phyloP scores from a whole-genome alignment of 2,329 filamentous ascomycete species.

The Colletotrichum truncatum region DNA sequence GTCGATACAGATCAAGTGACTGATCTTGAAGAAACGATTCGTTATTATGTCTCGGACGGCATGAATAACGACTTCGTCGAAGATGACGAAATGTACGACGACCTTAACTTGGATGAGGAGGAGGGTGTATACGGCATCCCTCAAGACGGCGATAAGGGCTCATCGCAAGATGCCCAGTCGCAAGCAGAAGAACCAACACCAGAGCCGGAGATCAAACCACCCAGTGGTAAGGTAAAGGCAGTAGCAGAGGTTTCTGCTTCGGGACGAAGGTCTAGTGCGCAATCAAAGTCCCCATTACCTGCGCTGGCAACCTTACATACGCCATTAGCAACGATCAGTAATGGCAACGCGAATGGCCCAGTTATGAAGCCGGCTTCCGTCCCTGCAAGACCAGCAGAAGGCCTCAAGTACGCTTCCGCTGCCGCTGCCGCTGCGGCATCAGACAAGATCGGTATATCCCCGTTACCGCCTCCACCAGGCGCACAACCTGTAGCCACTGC shows the following conservation, averaged over 20 bases:
- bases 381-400: slow-evolving; percentile 86
- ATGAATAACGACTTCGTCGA: slow-evolving; percentile 91
- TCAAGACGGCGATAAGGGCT: slow-evolving; percentile 83
- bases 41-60: slow-evolving; percentile 93
- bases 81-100: slow-evolving; percentile 95
- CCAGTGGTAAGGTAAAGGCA: slow-evolving; percentile 44
- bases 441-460: slow-evolving; percentile 90
- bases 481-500: slow-evolving; percentile 49
- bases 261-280: slow-evolving; percentile 80
- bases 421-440: slow-evolving; percentile 92
- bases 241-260: slow-evolving; percentile 62
- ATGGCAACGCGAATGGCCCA: slow-evolving; percentile 61
- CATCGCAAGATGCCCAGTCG: slow-evolving; percentile 95
- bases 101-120: slow-evolving; percentile 90
- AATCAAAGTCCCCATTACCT: slow-evolving; percentile 94
- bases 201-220: slow-evolving; percentile 65
- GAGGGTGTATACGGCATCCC: slow-evolving; percentile 87
- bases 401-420: slow-evolving; percentile 95
- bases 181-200: slow-evolving; percentile 79
- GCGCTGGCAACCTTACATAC: slow-evolving; percentile 89
- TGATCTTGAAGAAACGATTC: slow-evolving; percentile 90
- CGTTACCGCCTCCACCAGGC: slow-evolving; percentile 89
- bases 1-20: slow-evolving; percentile 88
- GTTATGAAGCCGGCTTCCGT: slow-evolving; percentile 93
- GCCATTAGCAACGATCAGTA: slow-evolving; percentile 69